Evolutionary conservation across 306 rosid genomes (phyloP), one percentile per base, ranked within the genome.

Genomic region (Corylus americana): DNA sequence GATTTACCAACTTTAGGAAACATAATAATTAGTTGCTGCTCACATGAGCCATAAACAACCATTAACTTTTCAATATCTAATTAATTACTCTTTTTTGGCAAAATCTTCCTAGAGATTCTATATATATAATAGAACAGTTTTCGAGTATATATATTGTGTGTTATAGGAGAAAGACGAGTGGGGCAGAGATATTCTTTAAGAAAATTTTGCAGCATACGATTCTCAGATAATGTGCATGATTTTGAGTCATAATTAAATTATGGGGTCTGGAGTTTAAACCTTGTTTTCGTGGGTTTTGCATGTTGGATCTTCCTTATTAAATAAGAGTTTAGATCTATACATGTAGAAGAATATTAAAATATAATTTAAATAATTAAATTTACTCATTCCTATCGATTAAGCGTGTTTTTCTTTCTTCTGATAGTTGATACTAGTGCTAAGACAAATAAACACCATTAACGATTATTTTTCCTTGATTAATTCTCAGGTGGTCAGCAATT

Each of bases 401-500:
- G 8, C 5, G 6, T 0, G 6, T 42, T 31, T 42, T 42, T 42
- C 45, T 42, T 42, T 42, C 45, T 42, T 31, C 2, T 1, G 35
- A 1, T 31, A 31, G 35, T 31, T 31, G 2, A 31, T 31, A 31
- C 35, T 31, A 31, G 8, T 42, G 7, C 7, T 42, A 42, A 2
- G 48, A 1, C 22, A 58, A 39, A 37, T n/a, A 4, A 55, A 37
- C 3, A 12, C 20, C 25, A 4, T 51, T 20, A 64, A 3, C 9
- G 8, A 11, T 47, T 31, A 3, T 13, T 11, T 54, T 53, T 47
- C 55, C 62, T 58, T 70, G 45, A 42, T 42, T 42, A 22, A 14
- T 75, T 83, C 84, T 66, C 84, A 96, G 99, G 79, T 96, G 99
- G 99, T 93, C 99, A 39, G 93, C 97, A 67, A 96, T 96, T 44